Evolutionary conservation across 2,329 filamentous ascomycete genomes (phyloP), one percentile per base, ranked within the genome.

Genomic region (Cercospora citrullina): DNA sequence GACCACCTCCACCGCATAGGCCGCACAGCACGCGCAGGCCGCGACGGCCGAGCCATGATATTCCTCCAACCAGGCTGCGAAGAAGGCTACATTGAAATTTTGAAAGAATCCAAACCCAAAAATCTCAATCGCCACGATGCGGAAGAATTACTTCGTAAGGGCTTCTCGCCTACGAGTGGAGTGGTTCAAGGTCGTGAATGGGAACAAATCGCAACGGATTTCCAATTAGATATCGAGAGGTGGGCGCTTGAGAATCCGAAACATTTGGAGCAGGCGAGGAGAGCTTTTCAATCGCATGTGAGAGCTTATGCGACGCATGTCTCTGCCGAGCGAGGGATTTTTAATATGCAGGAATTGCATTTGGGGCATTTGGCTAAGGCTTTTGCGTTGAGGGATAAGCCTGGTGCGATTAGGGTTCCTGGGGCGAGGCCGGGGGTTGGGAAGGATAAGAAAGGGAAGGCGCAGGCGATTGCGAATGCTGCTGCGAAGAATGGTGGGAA

Each of bases 1-100:
- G 95, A 99, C 79, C 95, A 99, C 79, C 86, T 97, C 7, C 95
- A 99, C 81, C 90, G 95, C 65, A 92, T 98, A 65, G 95, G 95
- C 64, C 91, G 95, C 79, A 99, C 95, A 10, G 95, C 95, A 3
- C 92, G 95, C 84, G 92, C 96, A 0, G 95, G 95, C 16, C 90
- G 92, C 5, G 87, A 94, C 10, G 95, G 95, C 30, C 90, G 94
- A 65, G 93, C 95, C 0, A 86, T 92, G 10, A 89, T 98, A 26
- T 98, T 98, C 84, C 87, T 99, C 14, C 88, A 94, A 67, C 95
- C 95, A 0, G 95, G 95, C 16, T 89, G 88, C 66, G 95, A 99
- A 79, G 95, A 99, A 80, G 92, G 91, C 65, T 99, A 99, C 78
- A 89, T 97, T 45, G 85, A 89, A 2, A 84, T 94, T 1, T 84